Evolutionary conservation across 805 yeast genomes (phyloP).

Genomic region (Candida glaebosa): DNA sequence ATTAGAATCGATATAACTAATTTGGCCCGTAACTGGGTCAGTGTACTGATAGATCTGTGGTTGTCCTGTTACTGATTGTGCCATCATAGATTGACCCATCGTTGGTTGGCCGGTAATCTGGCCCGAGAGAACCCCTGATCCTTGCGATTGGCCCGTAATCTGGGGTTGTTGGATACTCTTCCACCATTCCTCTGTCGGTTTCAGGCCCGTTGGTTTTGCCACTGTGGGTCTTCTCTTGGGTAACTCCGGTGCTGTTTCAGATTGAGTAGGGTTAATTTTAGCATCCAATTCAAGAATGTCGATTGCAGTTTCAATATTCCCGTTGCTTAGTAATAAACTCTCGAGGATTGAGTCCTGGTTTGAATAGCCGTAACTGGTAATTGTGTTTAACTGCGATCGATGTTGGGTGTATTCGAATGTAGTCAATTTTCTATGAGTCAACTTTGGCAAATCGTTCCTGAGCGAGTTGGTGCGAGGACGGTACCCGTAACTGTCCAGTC

Average conservation of each 20-base stretch:
- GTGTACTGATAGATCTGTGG: slow-evolving; percentile 63
- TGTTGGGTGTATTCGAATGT: slow-evolving; percentile 52
- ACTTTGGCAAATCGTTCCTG: slow-evolving; percentile 26
- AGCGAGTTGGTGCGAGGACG: slow-evolving; percentile 8
- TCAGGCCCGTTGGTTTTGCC: slow-evolving; percentile 8
- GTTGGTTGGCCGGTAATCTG: slow-evolving; percentile 4
- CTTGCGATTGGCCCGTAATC: slow-evolving; percentile 4
- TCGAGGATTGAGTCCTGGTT: slow-evolving; percentile 59
- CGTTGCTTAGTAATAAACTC: slow-evolving; percentile 56
- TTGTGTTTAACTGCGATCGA: slow-evolving; percentile 44
- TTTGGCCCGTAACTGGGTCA: slow-evolving; percentile 67
- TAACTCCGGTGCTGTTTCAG: slow-evolving; percentile 46
- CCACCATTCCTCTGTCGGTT: slow-evolving; percentile 12
- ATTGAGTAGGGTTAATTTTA: slow-evolving; percentile 29
- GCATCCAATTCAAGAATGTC: slow-evolving; percentile 49
- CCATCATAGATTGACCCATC: slow-evolving; percentile 1
- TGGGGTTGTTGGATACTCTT: slow-evolving; percentile 7
- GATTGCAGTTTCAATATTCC: slow-evolving; percentile 57
- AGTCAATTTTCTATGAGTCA: slow-evolving; percentile 52
- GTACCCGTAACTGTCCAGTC: slow-evolving; percentile 14
- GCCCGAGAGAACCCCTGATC: neutral
- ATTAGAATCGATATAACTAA: slow-evolving; percentile 63
- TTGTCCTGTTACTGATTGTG: slow-evolving; percentile 12
- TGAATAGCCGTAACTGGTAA: slow-evolving; percentile 50
- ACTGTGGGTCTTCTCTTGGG: slow-evolving; percentile 35